Evolutionary conservation across 2,329 filamentous ascomycete genomes (phyloP).

Genomic region (Diplodia sapinea): DNA sequence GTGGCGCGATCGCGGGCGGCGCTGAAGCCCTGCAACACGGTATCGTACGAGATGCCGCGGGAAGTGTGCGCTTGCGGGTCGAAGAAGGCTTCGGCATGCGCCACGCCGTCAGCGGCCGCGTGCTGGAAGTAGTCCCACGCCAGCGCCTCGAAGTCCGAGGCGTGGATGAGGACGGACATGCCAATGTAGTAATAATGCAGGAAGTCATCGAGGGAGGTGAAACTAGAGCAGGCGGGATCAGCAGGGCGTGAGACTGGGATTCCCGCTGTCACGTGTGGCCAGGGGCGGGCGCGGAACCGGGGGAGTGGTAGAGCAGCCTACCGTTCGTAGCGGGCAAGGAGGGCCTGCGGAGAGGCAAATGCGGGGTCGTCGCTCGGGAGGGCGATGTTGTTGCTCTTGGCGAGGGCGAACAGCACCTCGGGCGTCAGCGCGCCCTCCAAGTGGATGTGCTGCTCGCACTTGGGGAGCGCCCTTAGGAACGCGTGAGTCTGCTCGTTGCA

Average conservation of each 20-base stretch:
- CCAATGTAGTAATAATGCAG: conserved; percentile 79
- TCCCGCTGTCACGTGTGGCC: conserved; percentile 18
- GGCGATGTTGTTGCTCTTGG: conserved; percentile 67
- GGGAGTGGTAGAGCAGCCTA: conserved; percentile 24
- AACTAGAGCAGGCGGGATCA: conserved; percentile 44
- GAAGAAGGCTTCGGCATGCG: conserved; percentile 80
- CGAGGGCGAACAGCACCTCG: conserved; percentile 71
- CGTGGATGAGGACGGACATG: conserved; percentile 70
- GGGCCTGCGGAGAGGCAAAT: conserved; percentile 65
- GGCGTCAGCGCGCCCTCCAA: conserved; percentile 77
- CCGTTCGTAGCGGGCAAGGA: conserved; percentile 67
- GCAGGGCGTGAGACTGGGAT: conserved; percentile 12
- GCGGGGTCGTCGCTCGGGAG: conserved; percentile 64
- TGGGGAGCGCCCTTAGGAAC: conserved; percentile 71
- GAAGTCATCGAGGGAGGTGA: conserved; percentile 77
- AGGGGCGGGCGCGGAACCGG: conserved; percentile 2
- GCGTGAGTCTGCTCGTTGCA: conserved; percentile 62
- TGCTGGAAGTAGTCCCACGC: conserved; percentile 73
- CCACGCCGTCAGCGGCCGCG: conserved; percentile 68
- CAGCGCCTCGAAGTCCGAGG: conserved; percentile 73
- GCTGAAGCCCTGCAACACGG: conserved; percentile 68
- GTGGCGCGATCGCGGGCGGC: conserved; percentile 66
- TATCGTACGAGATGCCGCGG: conserved; percentile 67
- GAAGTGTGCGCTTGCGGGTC: conserved; percentile 76
- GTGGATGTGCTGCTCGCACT: conserved; percentile 83